phyloP scores from a whole-genome alignment of 495 filamentous ascomycete species.

The Penicillium malachiteum region DNA sequence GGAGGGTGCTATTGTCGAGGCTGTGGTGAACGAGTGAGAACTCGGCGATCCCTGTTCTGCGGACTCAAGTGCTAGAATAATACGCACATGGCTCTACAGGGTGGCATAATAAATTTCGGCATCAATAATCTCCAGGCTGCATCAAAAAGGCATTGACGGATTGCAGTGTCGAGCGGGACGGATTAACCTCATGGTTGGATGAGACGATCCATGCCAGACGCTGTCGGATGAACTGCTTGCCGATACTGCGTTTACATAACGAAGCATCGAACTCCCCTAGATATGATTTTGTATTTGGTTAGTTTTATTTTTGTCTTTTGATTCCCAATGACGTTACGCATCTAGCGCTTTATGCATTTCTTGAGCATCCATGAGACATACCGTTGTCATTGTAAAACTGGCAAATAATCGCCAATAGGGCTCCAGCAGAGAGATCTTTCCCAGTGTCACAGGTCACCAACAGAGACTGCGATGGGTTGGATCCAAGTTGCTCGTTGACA shows the following conservation, averaged over 20 bases:
- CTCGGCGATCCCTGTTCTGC: not conserved
- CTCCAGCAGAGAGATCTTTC: slow-evolving; percentile 63
- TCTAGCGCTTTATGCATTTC: slow-evolving; percentile 18
- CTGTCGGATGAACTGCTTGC: slow-evolving; percentile 74
- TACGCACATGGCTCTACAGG: not conserved
- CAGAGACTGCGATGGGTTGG: slow-evolving; percentile 35
- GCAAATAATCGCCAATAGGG: slow-evolving; percentile 63
- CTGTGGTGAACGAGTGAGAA: slow-evolving; percentile 46
- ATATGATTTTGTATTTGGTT: not conserved
- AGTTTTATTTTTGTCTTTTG: slow-evolving; percentile 17
- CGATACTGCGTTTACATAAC: slow-evolving; percentile 41
- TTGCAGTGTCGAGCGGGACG: slow-evolving; percentile 76
- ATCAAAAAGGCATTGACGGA: slow-evolving; percentile 88
- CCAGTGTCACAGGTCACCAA: slow-evolving; percentile 62
- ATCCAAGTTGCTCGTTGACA: slow-evolving; percentile 34
- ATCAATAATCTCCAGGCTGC: slow-evolving; percentile 43
- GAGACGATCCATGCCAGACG: slow-evolving; percentile 76
- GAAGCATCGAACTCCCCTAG: slow-evolving; percentile 33
- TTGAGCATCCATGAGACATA: slow-evolving; percentile 18
- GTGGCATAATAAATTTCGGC: not conserved
- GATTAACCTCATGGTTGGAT: slow-evolving; percentile 71
- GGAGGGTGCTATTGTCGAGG: slow-evolving; percentile 52
- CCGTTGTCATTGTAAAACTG: slow-evolving; percentile 60
- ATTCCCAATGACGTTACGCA: slow-evolving; percentile 17
- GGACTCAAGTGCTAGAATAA: not conserved